Percentiles rank a stretch among this genome's conserved stretches.
Evolutionary conservation across 169 alveolate species (phyloP).

Genomic region (Amoebophrya sp.): DNA sequence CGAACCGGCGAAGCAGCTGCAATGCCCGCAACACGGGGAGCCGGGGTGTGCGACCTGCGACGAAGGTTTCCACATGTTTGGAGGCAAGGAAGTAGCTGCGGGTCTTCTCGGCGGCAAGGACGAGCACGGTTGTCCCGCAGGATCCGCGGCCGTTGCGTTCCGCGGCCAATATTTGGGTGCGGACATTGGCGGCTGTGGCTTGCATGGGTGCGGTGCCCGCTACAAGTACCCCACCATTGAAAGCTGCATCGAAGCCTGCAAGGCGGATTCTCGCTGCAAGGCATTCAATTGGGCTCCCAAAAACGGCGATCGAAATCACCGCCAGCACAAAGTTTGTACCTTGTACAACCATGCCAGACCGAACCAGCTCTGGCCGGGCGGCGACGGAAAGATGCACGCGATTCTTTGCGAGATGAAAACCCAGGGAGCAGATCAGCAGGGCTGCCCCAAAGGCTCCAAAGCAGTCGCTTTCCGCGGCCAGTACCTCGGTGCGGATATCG

Average conservation of each 20-base stretch:
- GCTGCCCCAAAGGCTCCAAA: background rate
- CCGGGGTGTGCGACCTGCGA: too few species aligned
- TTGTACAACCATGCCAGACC: background rate
- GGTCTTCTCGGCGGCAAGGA: background rate
- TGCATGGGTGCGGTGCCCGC: background rate
- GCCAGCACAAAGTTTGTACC: background rate
- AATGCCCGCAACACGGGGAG: too few species aligned
- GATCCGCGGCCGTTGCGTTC: background rate
- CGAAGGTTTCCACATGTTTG: too few species aligned
- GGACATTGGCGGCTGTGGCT: slow-evolving; percentile 11
- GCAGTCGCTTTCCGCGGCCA: background rate
- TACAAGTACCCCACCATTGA: background rate
- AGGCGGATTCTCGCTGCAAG: background rate
- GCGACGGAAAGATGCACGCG: background rate
- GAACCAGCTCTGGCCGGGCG: slow-evolving; percentile 26
- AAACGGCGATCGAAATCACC: background rate
- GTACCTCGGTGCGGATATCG: background rate
- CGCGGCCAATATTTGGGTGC: background rate
- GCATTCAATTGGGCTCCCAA: background rate
- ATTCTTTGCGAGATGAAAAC: background rate
- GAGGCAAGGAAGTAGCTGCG: too few species aligned
- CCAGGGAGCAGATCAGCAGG: too few species aligned
- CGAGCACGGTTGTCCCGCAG: background rate
- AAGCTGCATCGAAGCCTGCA: background rate
- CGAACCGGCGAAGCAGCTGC: too few species aligned